Base-by-base conservation (phyloP, 2,329 filamentous ascomycete genomes). In the Fusarium phyllophilum region DNA sequence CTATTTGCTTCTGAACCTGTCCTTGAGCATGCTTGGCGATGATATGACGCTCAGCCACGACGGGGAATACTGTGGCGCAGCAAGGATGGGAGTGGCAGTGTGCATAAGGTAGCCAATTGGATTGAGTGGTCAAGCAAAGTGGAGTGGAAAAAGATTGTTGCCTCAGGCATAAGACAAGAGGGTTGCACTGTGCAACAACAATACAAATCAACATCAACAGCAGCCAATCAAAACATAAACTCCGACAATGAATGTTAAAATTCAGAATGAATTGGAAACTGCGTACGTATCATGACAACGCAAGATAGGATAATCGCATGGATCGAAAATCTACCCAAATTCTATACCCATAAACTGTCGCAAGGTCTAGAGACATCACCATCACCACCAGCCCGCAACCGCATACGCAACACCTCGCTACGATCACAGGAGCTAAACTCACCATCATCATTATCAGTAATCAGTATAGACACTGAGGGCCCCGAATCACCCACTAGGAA, bases 391-490 rank as follows among this genome's bases (percentile, higher is more conserved):
- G 24, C 5, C 17, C 5, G 11, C n/a, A 24, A 44, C 18, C n/a
- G 11, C 15, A 13, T 26, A n/a, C n/a, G 17, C 17, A 26, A 45
- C 17, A 26, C 3, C 11, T 8, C 42, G 9, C 7, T 8, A 45
- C 42, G 9, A 45, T 11, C n/a, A 24, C n/a, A 18, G n/a, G 42
- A 26, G 11, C 17, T 12, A 20, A 26, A 7, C 17, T 17, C 3
- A 6, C 2, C 6, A 8, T 18, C 17, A 18, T 26, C 7, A 26
- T 4, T 6, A 15, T 15, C 42, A 8, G 18, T 13, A 13, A 11
- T 9, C 7, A 17, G n/a, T 5, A 20, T 20, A 1, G 4, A 13
- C 7, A 0, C 11, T 17, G 7, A 26, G 0, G 24, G 11, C 17
- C 12, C 11, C 17, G 17, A 45, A 45, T 9, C 11, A 26, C 42